Evolutionary conservation across 2,329 filamentous ascomycete genomes (phyloP).

Genomic region (Sporothrix pallida): DNA sequence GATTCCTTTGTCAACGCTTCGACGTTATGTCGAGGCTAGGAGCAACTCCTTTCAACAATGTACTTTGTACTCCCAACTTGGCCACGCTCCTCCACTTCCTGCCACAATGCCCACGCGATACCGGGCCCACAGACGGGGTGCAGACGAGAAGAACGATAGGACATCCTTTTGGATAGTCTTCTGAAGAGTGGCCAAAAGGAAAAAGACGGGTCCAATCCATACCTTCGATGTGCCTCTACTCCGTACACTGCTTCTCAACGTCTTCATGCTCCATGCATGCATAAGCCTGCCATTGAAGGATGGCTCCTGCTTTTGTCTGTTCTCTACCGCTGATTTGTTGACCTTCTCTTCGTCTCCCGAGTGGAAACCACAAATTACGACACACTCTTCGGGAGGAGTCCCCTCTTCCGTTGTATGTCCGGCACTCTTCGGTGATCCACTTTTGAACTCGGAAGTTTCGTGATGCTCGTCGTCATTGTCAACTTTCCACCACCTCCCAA

Average conservation of each 20-base stretch:
- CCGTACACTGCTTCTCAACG: neutral
- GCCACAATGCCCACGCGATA: slow-evolving; percentile 17
- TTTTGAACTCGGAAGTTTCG: too few relatives aligned
- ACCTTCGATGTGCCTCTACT: too few relatives aligned
- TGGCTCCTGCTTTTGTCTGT: neutral
- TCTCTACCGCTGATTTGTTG: neutral
- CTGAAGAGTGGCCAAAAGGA: neutral
- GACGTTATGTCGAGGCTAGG: too few relatives aligned
- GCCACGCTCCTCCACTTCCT: neutral
- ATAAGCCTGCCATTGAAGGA: neutral
- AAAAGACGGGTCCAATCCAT: neutral
- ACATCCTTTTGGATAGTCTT: neutral
- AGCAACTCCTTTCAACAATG: neutral
- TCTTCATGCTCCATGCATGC: neutral
- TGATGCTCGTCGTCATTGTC: too few relatives aligned
- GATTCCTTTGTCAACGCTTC: too few relatives aligned
- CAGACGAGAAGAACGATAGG: neutral
- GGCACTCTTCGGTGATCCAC: slow-evolving; percentile 9
- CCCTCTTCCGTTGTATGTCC: neutral
- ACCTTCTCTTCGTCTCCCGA: too few relatives aligned
- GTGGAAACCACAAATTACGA: neutral
- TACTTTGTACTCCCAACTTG: neutral
- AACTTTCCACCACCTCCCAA: neutral
- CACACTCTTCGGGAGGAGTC: neutral
- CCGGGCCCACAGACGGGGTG: neutral